phyloP scores from a whole-genome alignment of 352 stramenopile genomes.

The Hyaloperonospora arabidopsidis region DNA sequence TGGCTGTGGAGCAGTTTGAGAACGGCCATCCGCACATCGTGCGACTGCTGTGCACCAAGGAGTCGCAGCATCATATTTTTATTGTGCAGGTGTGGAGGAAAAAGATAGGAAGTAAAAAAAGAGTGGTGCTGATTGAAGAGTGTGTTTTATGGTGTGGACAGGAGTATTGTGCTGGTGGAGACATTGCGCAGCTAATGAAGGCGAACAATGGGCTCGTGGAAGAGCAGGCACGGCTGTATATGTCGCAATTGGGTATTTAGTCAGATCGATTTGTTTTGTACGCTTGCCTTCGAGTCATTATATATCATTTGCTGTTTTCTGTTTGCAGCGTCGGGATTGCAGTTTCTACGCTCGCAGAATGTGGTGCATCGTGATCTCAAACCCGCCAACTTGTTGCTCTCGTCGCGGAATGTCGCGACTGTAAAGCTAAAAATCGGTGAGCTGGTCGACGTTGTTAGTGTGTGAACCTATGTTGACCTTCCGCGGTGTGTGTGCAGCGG shows the following conservation, averaged over 20 bases:
- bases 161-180: constrained; percentile 74
- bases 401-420: constrained; percentile 50
- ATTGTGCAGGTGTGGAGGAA: constrained; percentile 51
- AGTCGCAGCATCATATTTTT: constrained; percentile 76
- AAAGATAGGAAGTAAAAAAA: not conserved
- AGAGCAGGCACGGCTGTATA: constrained; percentile 62
- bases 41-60: constrained; percentile 69
- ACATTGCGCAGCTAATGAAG: constrained; percentile 73
- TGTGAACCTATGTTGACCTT: no score
- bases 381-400: constrained; percentile 65
- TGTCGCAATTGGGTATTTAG: constrained; percentile 60
- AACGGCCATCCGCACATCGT: constrained; percentile 83
- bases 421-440: constrained; percentile 76
- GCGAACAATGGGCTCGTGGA: constrained; percentile 45
- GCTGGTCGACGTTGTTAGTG: not conserved
- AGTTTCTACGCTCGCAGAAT: constrained; percentile 70
- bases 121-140: constrained; percentile 1
- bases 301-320: not conserved
- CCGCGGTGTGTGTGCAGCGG: constrained; percentile 26
- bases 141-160: constrained; percentile 11
- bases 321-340: constrained; percentile 47
- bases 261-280: not conserved
- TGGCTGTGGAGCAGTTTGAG: constrained; percentile 78
- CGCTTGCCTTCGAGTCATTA: not conserved
- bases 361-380: constrained; percentile 76